Evolutionary conservation across 345 rosid genomes (phyloP).

Genomic region (Barbarea vulgaris): DNA sequence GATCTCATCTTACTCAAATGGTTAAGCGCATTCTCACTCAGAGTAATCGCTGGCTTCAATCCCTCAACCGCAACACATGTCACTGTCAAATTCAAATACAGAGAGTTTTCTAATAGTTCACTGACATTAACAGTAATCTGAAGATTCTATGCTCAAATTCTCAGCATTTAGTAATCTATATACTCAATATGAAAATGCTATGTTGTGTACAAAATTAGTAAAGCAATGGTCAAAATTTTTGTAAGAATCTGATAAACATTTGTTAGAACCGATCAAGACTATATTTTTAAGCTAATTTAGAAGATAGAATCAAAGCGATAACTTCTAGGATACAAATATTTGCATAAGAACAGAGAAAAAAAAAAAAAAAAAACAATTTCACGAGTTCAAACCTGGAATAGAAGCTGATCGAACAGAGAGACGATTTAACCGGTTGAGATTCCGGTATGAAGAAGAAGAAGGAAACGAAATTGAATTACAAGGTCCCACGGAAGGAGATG

Average conservation of each 20-base stretch:
- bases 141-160: background rate
- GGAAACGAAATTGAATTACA: slow-evolving; percentile 47
- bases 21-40: slow-evolving; percentile 78
- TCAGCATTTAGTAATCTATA: background rate
- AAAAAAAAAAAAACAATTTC: background rate
- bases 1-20: slow-evolving; percentile 81
- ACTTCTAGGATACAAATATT: background rate
- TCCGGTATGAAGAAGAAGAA: slow-evolving; percentile 41
- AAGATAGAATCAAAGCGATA: background rate
- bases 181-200: background rate
- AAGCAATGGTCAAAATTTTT: background rate
- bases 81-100: slow-evolving; percentile 36
- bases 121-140: background rate
- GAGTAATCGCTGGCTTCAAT: slow-evolving; percentile 64
- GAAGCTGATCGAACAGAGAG: slow-evolving; percentile 58
- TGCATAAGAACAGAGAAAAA: background rate
- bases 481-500: slow-evolving; percentile 2
- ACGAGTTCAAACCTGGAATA: slow-evolving; percentile 47
- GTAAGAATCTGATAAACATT: background rate
- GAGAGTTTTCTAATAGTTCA: background rate
- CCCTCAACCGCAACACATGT: slow-evolving; percentile 52
- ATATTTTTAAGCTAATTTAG: background rate
- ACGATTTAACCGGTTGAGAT: slow-evolving; percentile 44
- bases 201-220: background rate
- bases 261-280: background rate